Evolutionary conservation across 257 asterid species (phyloP), one percentile per base, ranked within the genome.

Genomic region (Forsythia suspensa): DNA sequence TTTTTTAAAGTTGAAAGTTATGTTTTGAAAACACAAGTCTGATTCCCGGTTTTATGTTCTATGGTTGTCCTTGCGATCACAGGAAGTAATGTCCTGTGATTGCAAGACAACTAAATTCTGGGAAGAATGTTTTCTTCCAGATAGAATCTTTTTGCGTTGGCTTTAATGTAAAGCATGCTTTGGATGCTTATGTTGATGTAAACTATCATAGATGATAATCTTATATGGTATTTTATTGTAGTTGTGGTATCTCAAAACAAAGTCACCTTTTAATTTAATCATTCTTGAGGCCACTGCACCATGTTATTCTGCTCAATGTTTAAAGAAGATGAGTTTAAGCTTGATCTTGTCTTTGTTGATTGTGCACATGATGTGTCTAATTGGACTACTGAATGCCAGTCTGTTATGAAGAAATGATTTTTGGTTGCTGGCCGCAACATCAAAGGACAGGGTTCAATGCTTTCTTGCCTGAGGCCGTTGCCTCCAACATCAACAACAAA

Each of bases 391-490:
- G 55, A 68, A 40, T 51, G 10, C 71, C 73, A 63, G 44, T 41
- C 4, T 84, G 65, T 68, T 67, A 68, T 74, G 43, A 48, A 40
- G 84, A 81, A 76, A 75, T 83, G 86, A 76, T 78, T 74, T 78
- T 78, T 73, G 77, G 73, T 82, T 84, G 74, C 76, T 74, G 73
- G 77, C 76, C 76, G 68, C 83, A 16, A 36, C 76, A 73, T 80
- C 40, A 72, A 34, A 67, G 74, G 75, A 80, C 82, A 74, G 80
- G 81, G 84, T 67, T 84, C 85, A 80, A 88, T 92, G 90, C 84
- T 92, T 72, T 83, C 86, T 71, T 88, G 96, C 82, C 83, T 86
- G 78, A 86, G 83, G 81, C 80, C 82, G 76, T 77, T 74, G 74
- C 80, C 91, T 44, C 76, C 85, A 24, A 70, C 89, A 57, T 78